Percentiles rank a stretch among this genome's conserved stretches.
phyloP scores from a whole-genome alignment of 306 rosid genomes.

The Ormosia emarginata region DNA sequence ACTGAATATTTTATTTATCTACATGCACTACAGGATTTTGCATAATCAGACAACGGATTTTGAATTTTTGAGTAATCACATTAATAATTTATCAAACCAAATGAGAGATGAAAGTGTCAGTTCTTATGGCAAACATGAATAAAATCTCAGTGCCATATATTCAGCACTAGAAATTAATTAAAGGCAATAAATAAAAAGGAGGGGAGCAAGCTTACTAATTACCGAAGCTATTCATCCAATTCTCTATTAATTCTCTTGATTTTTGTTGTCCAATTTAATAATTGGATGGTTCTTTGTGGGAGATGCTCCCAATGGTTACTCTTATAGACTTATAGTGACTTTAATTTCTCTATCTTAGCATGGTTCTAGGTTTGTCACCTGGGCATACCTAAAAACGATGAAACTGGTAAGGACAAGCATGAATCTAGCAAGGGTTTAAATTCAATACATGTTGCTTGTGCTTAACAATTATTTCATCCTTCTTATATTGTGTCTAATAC shows the following conservation, averaged over 20 bases:
- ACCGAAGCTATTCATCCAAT: too few relatives aligned
- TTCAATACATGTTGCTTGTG: too few relatives aligned
- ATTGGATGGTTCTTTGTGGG: not conserved
- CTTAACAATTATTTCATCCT: not conserved
- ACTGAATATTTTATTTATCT: not conserved
- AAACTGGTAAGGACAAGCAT: not conserved
- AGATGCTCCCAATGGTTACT: not conserved
- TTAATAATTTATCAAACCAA: not conserved
- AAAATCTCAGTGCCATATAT: not conserved
- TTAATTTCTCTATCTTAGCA: too few relatives aligned
- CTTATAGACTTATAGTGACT: not conserved
- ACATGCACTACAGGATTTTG: not conserved
- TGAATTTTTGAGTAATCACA: not conserved
- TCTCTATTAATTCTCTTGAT: not conserved
- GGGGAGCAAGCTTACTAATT: too few relatives aligned
- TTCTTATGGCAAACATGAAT: not conserved
- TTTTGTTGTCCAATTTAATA: not conserved
- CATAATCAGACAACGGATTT: too few relatives aligned
- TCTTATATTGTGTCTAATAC: not conserved
- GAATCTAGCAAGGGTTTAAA: not conserved
- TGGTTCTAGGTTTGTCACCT: not conserved
- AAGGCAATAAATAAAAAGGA: not conserved
- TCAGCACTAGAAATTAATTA: not conserved
- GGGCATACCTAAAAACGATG: not conserved
- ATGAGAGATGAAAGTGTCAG: not conserved